Conservation (phyloP, 352 stramenopile species). For the Phytophthora pini region DNA sequence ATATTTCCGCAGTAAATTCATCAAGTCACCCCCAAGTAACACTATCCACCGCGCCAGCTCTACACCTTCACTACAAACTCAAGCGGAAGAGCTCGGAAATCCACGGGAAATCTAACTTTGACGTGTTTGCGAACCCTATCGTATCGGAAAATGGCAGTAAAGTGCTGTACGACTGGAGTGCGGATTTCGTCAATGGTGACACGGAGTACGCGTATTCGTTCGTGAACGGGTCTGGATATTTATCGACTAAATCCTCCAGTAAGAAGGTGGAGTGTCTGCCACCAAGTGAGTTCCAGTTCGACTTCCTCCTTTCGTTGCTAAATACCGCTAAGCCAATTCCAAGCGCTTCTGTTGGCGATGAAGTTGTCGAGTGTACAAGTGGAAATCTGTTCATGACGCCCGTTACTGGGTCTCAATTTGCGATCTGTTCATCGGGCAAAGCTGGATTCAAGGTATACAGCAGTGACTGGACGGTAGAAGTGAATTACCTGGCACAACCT, state of each 20-base stretch:
- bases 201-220: conserved; percentile 26
- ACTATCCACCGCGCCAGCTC: too few relatives aligned
- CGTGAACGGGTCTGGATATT: conserved; percentile 6
- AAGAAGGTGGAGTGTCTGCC: not conserved
- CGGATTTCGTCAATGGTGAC: conserved; percentile 16
- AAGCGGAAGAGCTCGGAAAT: conserved; percentile 26
- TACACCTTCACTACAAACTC: conserved; percentile 29
- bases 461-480: conserved; percentile 40
- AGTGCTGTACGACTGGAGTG: conserved; percentile 30
- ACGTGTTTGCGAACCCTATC: conserved; percentile 36
- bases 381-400: conserved; percentile 32
- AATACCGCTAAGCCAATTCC: conserved; percentile 17
- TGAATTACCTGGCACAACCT: conserved; percentile 19
- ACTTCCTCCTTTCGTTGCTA: conserved; percentile 7
- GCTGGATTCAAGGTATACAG: conserved; percentile 32
- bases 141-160: not conserved
- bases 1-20: too few relatives aligned
- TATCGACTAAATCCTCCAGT: too few relatives aligned
- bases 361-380: conserved; percentile 20
- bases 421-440: conserved; percentile 26
- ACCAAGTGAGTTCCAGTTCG: not conserved
- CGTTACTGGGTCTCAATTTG: conserved; percentile 32
- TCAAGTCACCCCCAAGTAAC: too few relatives aligned
- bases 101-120: conserved; percentile 25
- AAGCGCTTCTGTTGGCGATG: conserved; percentile 14